Evolutionary conservation across 2,329 filamentous ascomycete species (phyloP), one percentile per base, ranked within the genome.

Genomic region (Paramyrothecium roridum): DNA sequence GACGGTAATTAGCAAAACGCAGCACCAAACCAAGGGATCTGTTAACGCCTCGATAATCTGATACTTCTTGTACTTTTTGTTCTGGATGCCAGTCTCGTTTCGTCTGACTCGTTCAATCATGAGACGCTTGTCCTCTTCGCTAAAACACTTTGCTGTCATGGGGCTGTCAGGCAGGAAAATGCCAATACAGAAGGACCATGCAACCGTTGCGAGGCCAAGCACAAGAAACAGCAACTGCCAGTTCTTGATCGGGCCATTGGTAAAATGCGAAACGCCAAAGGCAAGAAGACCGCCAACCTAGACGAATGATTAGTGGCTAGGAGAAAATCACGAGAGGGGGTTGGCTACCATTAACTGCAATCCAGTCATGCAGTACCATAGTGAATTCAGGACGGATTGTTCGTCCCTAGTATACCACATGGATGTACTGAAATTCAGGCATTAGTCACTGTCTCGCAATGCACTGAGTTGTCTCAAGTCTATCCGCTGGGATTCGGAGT

Each of bases 81-180:
- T 72, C 58, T 72, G 63, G 53, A 73, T 66, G 12, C 71, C 72
- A 0, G 72, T 74, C 53, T 72, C 65, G 53, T 74, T 74, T 12
- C 61, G 65, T 23, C 73, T 64, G 3, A 76, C 62, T 7, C 73
- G 68, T 12, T 59, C 57, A 8, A 61, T 54, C 52, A 59, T 56
- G 21, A 61, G 52, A 2, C 57, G 62, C 46, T 74, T 75, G 37
- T 77, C 68, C 20, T 72, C 70, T 12, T 73, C 67, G n/a, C 64
- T 71, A 33, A 80, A 68, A 57, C 82, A 83, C 23, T 72, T 74
- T 3, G 80, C 79, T 53, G 77, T 80, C 52, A 76, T 73, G 0
- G 82, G 80, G 46, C 73, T 76, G 59, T 84, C 79, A 0, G 80
- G 79, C 20, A 84, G 70, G 59, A 68, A 73, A 58, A 68, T 68